Evolutionary conservation across 2,329 filamentous ascomycete genomes (phyloP).

Genomic region (Coniella vitis): DNA sequence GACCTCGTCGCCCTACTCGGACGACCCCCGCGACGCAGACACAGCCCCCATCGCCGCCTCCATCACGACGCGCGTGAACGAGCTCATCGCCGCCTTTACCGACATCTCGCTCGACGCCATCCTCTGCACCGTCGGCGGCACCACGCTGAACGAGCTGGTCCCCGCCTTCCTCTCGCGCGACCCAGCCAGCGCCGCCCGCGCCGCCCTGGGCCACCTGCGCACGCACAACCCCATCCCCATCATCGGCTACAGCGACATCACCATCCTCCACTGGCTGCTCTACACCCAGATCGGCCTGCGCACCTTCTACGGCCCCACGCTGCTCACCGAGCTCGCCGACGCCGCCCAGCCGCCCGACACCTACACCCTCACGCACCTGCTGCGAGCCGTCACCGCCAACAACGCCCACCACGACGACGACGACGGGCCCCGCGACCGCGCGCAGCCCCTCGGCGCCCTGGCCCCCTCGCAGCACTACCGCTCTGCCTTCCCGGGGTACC

Average conservation of each 20-base stretch:
- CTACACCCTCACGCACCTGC: conserved; percentile 19
- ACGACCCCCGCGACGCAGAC: conserved; percentile 18
- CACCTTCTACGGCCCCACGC: conserved; percentile 36
- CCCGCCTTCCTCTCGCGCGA: conserved; percentile 29
- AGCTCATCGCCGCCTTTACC: conserved; percentile 31
- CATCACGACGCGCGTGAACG: conserved; percentile 30
- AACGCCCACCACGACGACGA: too few relatives aligned
- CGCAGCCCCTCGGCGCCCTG: conserved; percentile 15
- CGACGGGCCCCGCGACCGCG: neutral
- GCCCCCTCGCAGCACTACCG: conserved; percentile 22
- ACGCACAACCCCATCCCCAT: conserved; percentile 32
- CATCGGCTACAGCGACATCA: conserved; percentile 36
- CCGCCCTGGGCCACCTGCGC: conserved; percentile 26
- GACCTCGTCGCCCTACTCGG: conserved; percentile 7
- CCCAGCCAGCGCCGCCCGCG: conserved; percentile 17
- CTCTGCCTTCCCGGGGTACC: conserved; percentile 20
- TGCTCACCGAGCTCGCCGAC: conserved; percentile 33
- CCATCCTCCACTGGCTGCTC: conserved; percentile 35
- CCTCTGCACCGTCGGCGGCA: conserved; percentile 34
- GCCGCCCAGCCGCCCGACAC: conserved; percentile 6
- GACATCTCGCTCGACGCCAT: conserved; percentile 30
- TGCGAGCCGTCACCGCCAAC: conserved; percentile 23
- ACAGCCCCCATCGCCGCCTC: conserved; percentile 24
- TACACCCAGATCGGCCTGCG: conserved; percentile 30
- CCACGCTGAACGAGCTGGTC: conserved; percentile 32